Evolutionary conservation across 495 filamentous ascomycete species (phyloP).

Genomic region (Hyaloscypha hepaticicola): DNA sequence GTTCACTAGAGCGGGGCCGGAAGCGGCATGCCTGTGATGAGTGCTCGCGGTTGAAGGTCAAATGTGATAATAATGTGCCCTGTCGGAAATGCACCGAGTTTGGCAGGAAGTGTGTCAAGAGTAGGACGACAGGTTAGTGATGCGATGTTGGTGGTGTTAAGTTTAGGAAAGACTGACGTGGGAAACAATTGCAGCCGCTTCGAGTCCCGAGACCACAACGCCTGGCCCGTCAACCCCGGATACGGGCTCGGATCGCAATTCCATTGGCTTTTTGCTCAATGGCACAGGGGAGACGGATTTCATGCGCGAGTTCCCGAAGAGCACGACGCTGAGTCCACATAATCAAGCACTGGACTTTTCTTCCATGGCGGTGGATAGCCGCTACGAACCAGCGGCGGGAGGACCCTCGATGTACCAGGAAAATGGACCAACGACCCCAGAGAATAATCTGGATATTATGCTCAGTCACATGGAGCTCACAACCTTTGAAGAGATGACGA

Average conservation of each 20-base stretch:
- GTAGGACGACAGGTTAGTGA: slow-evolving; percentile 18
- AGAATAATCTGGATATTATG: slow-evolving; percentile 24
- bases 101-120: slow-evolving; percentile 32
- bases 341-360: neutral
- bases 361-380: neutral
- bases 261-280: slow-evolving; percentile 33
- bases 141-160: neutral
- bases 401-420: slow-evolving; percentile 8
- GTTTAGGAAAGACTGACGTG: neutral
- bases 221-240: slow-evolving; percentile 25
- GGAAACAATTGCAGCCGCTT: slow-evolving; percentile 10
- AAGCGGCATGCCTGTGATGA: slow-evolving; percentile 34
- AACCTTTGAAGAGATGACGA: slow-evolving; percentile 24
- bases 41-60: slow-evolving; percentile 33
- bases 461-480: slow-evolving; percentile 24
- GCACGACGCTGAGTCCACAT: slow-evolving; percentile 20
- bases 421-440: slow-evolving; percentile 14
- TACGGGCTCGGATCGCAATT: slow-evolving; percentile 27
- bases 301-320: slow-evolving; percentile 27
- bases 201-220: slow-evolving; percentile 23
- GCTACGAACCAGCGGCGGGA: neutral
- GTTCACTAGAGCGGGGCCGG: slow-evolving; percentile 27
- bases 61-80: slow-evolving; percentile 32
- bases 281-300: slow-evolving; percentile 27
- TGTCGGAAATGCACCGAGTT: slow-evolving; percentile 33